Conservation (phyloP, 1,284 basidiomycete species). For the Cystobasidiaceae sp. region DNA sequence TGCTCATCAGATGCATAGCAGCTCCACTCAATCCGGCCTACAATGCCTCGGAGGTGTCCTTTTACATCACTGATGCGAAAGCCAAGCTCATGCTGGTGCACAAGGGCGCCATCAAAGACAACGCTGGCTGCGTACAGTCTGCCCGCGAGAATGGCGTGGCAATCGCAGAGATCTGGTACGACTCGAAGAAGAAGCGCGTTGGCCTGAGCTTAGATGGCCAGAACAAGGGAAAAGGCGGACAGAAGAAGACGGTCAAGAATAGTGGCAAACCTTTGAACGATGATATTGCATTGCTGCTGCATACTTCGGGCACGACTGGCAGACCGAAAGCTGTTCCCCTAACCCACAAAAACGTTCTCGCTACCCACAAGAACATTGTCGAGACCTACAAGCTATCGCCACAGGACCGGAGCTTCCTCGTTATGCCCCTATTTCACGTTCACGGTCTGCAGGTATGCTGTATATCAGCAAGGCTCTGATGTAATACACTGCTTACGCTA, state of each 20-base stretch:
- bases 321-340: constrained; percentile 46
- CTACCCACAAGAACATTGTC: constrained; percentile 58
- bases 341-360: constrained; percentile 56
- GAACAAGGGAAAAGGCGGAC: constrained; percentile 6
- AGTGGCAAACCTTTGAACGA: constrained; percentile 44
- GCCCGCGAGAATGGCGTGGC: constrained; percentile 42
- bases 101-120: constrained; percentile 27
- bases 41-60: constrained; percentile 46
- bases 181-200: constrained; percentile 32
- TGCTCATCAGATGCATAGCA: constrained; percentile 43
- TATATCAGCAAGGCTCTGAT: constrained; percentile 38
- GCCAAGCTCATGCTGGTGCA: constrained; percentile 44
- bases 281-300: constrained; percentile 57
- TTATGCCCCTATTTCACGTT: constrained; percentile 67
- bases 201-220: constrained; percentile 11
- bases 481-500: constrained; percentile 43
- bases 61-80: constrained; percentile 48
- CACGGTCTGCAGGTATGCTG: constrained; percentile 44
- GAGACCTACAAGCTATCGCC: constrained; percentile 56
- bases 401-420: constrained; percentile 51
- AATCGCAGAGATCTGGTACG: constrained; percentile 44
- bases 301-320: constrained; percentile 62
- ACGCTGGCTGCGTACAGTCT: constrained; percentile 34
- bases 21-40: constrained; percentile 51
- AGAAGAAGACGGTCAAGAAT: constrained; percentile 12